These are phyloP conservation scores for Eucalyptus coolabah DNA, from an alignment of 345 rosid species.

Conservation along the genomic window DNA sequence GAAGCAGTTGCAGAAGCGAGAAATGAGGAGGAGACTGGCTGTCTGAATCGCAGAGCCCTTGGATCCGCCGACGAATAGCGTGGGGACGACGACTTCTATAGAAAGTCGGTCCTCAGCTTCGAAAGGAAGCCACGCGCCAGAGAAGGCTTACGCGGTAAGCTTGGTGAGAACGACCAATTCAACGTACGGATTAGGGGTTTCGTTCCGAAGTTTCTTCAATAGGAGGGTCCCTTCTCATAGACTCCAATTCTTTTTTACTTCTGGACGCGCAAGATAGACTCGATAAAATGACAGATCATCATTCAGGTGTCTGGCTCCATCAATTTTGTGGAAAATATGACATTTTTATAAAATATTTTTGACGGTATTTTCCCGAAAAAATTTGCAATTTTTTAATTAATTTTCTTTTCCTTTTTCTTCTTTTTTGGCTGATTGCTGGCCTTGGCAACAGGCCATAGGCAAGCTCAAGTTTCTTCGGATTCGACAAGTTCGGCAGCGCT, in stretches of 20 bases:
- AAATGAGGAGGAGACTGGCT: background rate
- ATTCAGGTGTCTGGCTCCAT: background rate
- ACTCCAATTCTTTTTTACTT: background rate
- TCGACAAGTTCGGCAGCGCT: rapidly evolving
- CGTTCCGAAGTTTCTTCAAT: background rate
- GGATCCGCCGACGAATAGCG: background rate
- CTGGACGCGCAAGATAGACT: background rate
- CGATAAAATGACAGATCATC: background rate
- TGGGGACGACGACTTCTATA: background rate
- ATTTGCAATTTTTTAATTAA: no score
- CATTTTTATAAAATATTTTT: no score
- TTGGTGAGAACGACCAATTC: background rate
- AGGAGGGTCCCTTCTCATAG: background rate
- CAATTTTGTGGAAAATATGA: no score
- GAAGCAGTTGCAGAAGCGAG: background rate
- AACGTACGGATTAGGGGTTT: background rate
- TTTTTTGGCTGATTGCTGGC: rapidly evolving
- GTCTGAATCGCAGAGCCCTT: background rate
- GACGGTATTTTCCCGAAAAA: no score
- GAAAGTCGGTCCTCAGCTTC: background rate
- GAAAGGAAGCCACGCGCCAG: background rate
- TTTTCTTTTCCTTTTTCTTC: no score
- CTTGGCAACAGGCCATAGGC: no score
- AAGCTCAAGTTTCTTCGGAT: no score
- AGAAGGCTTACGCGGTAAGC: background rate